Evolutionary conservation across 108 stramenopile species (phyloP), one percentile per base, ranked within the genome.

Genomic region (Aurantiochytrium sp.): DNA sequence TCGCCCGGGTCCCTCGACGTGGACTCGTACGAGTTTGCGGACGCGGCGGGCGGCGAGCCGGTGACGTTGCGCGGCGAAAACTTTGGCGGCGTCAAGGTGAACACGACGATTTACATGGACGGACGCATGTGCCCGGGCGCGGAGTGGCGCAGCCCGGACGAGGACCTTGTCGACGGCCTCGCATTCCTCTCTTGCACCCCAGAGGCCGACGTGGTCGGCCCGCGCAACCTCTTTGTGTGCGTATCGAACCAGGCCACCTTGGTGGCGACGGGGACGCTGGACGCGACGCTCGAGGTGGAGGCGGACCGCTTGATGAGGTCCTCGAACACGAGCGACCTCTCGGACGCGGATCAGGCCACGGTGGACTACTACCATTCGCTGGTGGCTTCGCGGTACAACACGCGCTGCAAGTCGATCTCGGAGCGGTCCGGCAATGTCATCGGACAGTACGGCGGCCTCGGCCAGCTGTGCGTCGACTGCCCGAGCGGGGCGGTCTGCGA

Each of bases 401-500:
- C 73, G 42, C 73, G 73, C 39, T 81, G 73, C 73, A 81, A 81
- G 45, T 48, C 42, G n/a, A 48, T 48, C 2, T 81, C 39, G 15
- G 73, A 81, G 27, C 39, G 39, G 10, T 81, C 39, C 3, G 73
- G 73, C 39, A 81, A 81, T 24, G 24, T 48, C 39, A 6, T 81
- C 8, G 73, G 73, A 6, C 73, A 48, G 12, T 48, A 48, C 27
- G 73, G 73, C 39, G 73, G 73, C n/a, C 39, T 81, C 73, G 73
- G 73, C 30, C 42, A 81, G 42, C 45, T 81, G 6, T 81, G 73
- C 73, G 73, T 81, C 6, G 24, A 6, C 10, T 81, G 73, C 73
- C 73, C 73, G 45, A 30, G 45, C 27, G 73, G 73, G 21, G 39
- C 73, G 6, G 45, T 81, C 73, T 81, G 73, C 73, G 45, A 81